These are phyloP conservation scores for Clavispora fructus DNA, from an alignment of 805 yeast genomes.

Conservation along the genomic window DNA sequence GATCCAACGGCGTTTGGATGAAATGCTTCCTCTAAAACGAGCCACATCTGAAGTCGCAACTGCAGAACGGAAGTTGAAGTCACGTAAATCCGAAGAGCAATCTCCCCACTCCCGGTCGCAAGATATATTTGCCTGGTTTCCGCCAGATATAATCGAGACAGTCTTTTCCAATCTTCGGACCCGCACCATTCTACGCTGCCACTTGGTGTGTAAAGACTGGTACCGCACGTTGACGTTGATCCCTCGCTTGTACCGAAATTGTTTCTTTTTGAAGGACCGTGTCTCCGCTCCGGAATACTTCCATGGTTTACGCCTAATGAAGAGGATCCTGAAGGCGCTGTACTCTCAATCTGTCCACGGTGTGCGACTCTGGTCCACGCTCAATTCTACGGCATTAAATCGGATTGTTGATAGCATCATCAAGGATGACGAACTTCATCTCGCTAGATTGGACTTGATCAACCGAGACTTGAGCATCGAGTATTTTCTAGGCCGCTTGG, in stretches of 20 bases:
- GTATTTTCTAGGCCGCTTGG: conserved; percentile 19
- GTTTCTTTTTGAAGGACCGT: conserved; percentile 20
- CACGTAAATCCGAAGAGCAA: background rate
- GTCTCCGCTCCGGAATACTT: conserved; percentile 24
- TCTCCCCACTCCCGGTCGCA: background rate
- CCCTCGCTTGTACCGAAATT: conserved; percentile 21
- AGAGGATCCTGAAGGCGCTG: conserved; percentile 16
- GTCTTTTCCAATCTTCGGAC: conserved; percentile 22
- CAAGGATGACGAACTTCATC: conserved; percentile 16
- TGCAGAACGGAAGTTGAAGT: background rate
- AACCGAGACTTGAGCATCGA: conserved; percentile 24
- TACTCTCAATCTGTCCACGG: conserved; percentile 14
- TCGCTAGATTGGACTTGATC: conserved; percentile 23
- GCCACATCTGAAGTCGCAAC: background rate
- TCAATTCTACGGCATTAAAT: conserved; percentile 19
- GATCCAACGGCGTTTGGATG: conserved; percentile 8
- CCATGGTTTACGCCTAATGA: conserved; percentile 25
- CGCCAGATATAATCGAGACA: conserved; percentile 24
- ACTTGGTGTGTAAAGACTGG: conserved; percentile 32
- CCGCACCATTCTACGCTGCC: conserved; percentile 22
- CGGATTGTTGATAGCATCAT: conserved; percentile 24
- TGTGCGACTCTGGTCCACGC: conserved; percentile 19
- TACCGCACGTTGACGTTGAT: conserved; percentile 20
- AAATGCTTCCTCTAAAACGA: conserved; percentile 18
- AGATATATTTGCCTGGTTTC: conserved; percentile 21